phyloP scores from a whole-genome alignment of 345 rosid genomes.

The Rhizophora apiculata region DNA sequence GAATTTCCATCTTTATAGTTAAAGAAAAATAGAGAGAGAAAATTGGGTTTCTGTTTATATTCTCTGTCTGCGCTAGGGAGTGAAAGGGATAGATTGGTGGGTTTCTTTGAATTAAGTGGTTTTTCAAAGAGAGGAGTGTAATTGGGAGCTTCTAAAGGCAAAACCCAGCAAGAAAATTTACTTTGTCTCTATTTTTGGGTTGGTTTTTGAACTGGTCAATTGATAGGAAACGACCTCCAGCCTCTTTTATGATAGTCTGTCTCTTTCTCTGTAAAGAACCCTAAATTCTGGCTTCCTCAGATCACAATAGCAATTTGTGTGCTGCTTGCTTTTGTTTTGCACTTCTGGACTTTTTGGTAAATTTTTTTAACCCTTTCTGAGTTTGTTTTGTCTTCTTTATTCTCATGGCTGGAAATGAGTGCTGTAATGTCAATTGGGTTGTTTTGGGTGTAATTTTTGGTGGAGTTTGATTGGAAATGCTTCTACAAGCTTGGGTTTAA shows the following conservation, averaged over 20 bases:
- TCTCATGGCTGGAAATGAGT: constrained; percentile 22
- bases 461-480: constrained; percentile 13
- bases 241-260: constrained; percentile 1
- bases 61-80: neutral
- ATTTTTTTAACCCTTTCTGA: neutral
- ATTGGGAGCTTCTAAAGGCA: constrained; percentile 8
- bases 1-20: constrained; percentile 1
- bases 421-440: constrained; percentile 7
- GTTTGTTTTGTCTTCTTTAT: neutral
- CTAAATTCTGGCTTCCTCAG: constrained; percentile 32
- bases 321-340: constrained; percentile 13
- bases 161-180: neutral
- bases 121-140: neutral
- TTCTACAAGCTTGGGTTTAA: neutral
- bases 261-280: constrained; percentile 31
- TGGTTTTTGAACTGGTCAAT: neutral
- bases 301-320: constrained; percentile 31
- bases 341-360: constrained; percentile 13
- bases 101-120: neutral
- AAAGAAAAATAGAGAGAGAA: constrained; percentile 1
- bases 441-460: constrained; percentile 17
- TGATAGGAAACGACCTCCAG: constrained; percentile 17
- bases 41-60: neutral
- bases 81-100: neutral
- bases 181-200: neutral